Conservation (phyloP, 2,329 filamentous ascomycete genomes). For the Fusarium pininemorale region DNA sequence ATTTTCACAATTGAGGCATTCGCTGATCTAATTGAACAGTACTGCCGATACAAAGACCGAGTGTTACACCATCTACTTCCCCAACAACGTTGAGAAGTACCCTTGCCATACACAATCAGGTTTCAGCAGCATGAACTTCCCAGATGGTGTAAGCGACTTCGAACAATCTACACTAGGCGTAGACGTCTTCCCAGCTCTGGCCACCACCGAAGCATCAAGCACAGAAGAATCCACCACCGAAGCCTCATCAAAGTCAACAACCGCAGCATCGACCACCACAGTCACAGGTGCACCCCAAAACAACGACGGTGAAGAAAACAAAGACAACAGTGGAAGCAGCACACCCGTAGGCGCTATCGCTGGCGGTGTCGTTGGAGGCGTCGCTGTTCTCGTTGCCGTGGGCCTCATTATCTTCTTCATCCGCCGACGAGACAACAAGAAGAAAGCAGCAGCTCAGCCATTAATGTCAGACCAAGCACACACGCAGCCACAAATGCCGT, state of each 20-base stretch:
- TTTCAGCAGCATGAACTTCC: constrained; percentile 19
- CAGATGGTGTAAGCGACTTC: not conserved
- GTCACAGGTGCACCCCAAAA: not conserved
- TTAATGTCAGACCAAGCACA: constrained; percentile 6
- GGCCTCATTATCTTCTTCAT: constrained; percentile 18
- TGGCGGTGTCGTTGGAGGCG: constrained; percentile 27
- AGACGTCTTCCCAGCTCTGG: not conserved
- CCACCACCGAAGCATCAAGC: not conserved
- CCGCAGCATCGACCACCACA: not conserved
- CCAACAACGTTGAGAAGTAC: constrained; percentile 2
- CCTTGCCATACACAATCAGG: constrained; percentile 3
- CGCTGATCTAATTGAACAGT: not conserved
- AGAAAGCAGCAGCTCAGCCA: not conserved
- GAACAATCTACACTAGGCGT: not conserved
- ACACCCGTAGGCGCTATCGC: constrained; percentile 20
- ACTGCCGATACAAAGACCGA: not conserved
- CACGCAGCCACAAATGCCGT: constrained; percentile 10
- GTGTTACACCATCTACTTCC: constrained; percentile 25
- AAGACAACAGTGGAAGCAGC: not conserved
- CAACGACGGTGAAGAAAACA: not conserved
- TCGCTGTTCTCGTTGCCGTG: constrained; percentile 9
- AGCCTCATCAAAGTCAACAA: not conserved
- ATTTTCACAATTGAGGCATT: not conserved
- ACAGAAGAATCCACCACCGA: not conserved
- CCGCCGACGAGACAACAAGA: constrained; percentile 24